Percentiles rank a stretch among this genome's conserved stretches.
These are phyloP conservation scores for Nemania diffusa DNA, from an alignment of 2,329 filamentous ascomycete genomes.

Conservation along the genomic window DNA sequence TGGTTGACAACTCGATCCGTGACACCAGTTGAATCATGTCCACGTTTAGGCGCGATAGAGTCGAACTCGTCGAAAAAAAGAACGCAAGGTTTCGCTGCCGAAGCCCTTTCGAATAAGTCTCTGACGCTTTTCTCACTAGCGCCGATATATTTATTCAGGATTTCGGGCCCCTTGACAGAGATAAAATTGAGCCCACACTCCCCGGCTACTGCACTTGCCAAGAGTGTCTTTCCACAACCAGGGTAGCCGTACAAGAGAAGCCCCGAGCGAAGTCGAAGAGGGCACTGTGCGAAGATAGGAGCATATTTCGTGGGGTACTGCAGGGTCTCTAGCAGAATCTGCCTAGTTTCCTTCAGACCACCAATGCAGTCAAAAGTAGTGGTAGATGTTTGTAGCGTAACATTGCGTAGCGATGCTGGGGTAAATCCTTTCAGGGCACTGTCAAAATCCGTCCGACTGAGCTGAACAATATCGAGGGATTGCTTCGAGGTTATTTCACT, in stretches of 20 bases:
- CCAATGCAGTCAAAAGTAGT: constrained; percentile 94
- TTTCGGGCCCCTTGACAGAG: constrained; percentile 96
- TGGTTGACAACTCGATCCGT: constrained; percentile 99
- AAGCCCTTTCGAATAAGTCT: constrained; percentile 92
- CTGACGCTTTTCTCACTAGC: constrained; percentile 96
- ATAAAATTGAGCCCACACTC: constrained; percentile 99
- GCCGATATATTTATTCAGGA: constrained; percentile 98
- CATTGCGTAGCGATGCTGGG: constrained; percentile 91
- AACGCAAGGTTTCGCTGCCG: constrained; percentile 90
- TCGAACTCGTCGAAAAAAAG: constrained; percentile 99
- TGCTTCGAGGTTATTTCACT: constrained; percentile 59
- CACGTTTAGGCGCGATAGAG: constrained; percentile 95
- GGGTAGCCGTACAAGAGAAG: constrained; percentile 94
- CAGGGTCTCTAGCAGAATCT: constrained; percentile 92
- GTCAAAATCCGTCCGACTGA: constrained; percentile 81
- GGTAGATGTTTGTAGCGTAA: constrained; percentile 90
- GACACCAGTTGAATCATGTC: constrained; percentile 97
- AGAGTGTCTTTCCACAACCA: constrained; percentile 94
- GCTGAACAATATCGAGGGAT: constrained; percentile 65
- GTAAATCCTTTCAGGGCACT: constrained; percentile 91
- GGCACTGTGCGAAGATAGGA: constrained; percentile 95
- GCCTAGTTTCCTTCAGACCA: constrained; percentile 84
- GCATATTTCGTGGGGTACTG: constrained; percentile 98
- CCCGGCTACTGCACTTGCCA: constrained; percentile 95
- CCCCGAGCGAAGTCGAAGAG: constrained; percentile 91